These are phyloP conservation scores for Aspergillus campestris DNA, from an alignment of 495 filamentous ascomycete species.

Conservation along the genomic window DNA sequence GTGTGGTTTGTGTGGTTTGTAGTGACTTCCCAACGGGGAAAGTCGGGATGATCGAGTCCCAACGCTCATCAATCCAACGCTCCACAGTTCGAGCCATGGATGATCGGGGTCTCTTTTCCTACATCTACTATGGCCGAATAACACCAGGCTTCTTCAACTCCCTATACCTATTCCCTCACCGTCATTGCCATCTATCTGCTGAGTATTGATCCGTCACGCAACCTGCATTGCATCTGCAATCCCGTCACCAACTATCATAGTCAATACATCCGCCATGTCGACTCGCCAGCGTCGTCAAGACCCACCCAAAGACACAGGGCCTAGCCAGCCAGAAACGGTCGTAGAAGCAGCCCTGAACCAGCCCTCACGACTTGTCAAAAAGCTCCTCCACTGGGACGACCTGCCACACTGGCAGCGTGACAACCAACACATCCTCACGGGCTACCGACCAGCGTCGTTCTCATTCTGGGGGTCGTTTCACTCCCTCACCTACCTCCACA, in stretches of 20 bases:
- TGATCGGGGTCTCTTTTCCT: too few relatives aligned
- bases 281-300: constrained; percentile 30
- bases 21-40: too few relatives aligned
- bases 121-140: too few relatives aligned
- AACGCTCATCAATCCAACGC: too few relatives aligned
- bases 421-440: constrained; percentile 64
- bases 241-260: too few relatives aligned
- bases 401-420: constrained; percentile 64
- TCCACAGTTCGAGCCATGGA: too few relatives aligned
- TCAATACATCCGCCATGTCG: constrained; percentile 19
- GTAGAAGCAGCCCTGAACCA: constrained; percentile 18
- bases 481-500: constrained; percentile 71
- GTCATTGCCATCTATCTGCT: background rate
- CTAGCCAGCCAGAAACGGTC: constrained; percentile 11
- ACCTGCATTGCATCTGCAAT: constrained; percentile 4
- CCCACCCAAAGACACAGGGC: constrained; percentile 9
- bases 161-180: too few relatives aligned
- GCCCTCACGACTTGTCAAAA: constrained; percentile 24
- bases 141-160: too few relatives aligned
- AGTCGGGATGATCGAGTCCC: too few relatives aligned
- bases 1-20: background rate
- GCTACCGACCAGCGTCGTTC: constrained; percentile 61
- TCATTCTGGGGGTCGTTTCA: constrained; percentile 56
- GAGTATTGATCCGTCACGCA: too few relatives aligned
- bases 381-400: constrained; percentile 53